Conservation (phyloP, 768 basidiomycete genomes). For the Arthromyces matolae region DNA sequence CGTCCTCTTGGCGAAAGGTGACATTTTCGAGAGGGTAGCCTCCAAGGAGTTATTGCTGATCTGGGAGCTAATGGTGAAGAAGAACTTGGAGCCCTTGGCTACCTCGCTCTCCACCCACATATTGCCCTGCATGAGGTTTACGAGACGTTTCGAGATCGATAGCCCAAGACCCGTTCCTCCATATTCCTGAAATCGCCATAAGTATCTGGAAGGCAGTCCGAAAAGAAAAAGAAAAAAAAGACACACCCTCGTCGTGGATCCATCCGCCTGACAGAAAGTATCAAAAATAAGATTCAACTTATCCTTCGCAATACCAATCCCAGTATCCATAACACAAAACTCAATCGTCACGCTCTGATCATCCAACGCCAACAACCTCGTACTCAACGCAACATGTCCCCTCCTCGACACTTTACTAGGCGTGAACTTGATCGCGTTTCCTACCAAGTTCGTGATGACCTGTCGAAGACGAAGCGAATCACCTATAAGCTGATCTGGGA, state of each 20-base stretch:
- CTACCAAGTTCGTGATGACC: constrained; percentile 92
- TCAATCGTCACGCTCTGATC: constrained; percentile 86
- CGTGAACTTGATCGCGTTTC: constrained; percentile 97
- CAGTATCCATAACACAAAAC: constrained; percentile 97
- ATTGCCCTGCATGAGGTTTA: constrained; percentile 95
- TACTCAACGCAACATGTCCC: constrained; percentile 89
- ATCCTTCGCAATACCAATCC: constrained; percentile 98
- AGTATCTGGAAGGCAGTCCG: constrained; percentile 3
- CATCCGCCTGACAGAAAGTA: constrained; percentile 98
- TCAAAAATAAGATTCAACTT: constrained; percentile 98
- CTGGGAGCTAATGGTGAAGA: constrained; percentile 91
- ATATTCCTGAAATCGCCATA: constrained; percentile 63
- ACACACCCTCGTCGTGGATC: constrained; percentile 88
- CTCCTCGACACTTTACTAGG: constrained; percentile 72
- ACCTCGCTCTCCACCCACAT: constrained; percentile 99
- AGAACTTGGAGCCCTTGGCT: constrained; percentile 89
- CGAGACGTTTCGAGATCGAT: constrained; percentile 96
- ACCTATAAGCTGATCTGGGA: constrained; percentile 95
- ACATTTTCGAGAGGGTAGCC: constrained; percentile 71
- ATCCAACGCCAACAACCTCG: constrained; percentile 72
- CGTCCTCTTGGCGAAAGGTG: constrained; percentile 80
- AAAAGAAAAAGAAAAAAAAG: constrained; percentile 15
- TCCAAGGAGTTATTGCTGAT: constrained; percentile 76
- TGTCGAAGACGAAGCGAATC: constrained; percentile 93
- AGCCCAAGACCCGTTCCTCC: constrained; percentile 95